Evolutionary conservation across 192 early-diverging fungal species (phyloP).

Genomic region (Backusella psychrophila): DNA sequence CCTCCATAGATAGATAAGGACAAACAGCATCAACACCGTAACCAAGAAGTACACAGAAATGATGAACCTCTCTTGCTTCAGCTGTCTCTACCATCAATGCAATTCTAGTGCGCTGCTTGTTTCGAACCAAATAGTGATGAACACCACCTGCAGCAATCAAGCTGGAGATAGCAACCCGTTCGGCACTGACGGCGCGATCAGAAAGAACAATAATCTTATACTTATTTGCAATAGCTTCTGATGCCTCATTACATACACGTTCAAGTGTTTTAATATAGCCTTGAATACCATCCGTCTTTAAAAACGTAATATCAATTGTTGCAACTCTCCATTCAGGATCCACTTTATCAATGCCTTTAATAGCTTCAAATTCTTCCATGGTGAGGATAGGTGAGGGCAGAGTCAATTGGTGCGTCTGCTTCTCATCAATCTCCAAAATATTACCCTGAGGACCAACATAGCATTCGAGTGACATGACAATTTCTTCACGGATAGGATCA

Average conservation of each 20-base stretch:
- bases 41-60: conserved; percentile 92
- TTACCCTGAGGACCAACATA: conserved; percentile 97
- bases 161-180: conserved; percentile 81
- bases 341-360: conserved; percentile 67
- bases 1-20: conserved; percentile 91
- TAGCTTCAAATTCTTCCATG: conserved; percentile 75
- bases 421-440: conserved; percentile 80
- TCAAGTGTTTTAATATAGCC: conserved; percentile 84
- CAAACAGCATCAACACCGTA: conserved; percentile 96
- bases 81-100: conserved; percentile 89
- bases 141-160: conserved; percentile 89
- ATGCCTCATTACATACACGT: conserved; percentile 83
- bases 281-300: conserved; percentile 65
- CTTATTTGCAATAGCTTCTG: conserved; percentile 75
- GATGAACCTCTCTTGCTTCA: conserved; percentile 96
- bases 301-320: conserved; percentile 88
- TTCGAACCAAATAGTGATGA: conserved; percentile 90
- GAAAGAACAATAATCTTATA: conserved; percentile 85
- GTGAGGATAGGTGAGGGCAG: conserved; percentile 90
- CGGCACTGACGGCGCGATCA: conserved; percentile 62
- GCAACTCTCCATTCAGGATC: conserved; percentile 78
- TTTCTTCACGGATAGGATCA: conserved; percentile 97
- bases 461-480: conserved; percentile 97
- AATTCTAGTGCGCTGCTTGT: conserved; percentile 85
- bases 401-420: conserved; percentile 78